phyloP scores from a whole-genome alignment of 202 grass and related monocot species.

The Saccharum hybrid region DNA sequence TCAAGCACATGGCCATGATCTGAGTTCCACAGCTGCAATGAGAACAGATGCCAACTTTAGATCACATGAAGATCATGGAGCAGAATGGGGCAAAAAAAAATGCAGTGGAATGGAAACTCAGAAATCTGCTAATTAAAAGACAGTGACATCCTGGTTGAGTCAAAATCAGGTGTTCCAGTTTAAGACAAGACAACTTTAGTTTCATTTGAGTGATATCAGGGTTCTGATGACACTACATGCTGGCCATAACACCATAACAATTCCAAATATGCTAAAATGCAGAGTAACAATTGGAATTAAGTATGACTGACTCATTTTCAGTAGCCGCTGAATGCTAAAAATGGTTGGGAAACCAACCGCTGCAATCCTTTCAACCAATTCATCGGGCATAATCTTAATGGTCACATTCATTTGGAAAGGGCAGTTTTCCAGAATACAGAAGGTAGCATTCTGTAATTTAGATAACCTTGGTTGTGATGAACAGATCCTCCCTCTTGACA shows the following conservation, averaged over 20 bases:
- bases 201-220: no score
- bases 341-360: not conserved
- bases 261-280: not conserved
- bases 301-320: not conserved
- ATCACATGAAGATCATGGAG: no score
- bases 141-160: no score
- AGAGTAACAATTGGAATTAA: not conserved
- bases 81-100: no score
- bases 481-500: conserved; percentile 86
- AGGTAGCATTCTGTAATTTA: not conserved
- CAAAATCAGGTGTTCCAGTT: no score
- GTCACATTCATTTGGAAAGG: not conserved
- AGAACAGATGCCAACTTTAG: no score
- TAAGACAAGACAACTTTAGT: no score
- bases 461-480: conserved; percentile 91
- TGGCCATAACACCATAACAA: not conserved
- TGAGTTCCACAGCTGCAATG: no score
- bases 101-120: no score
- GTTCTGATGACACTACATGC: no score
- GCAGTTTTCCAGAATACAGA: not conserved
- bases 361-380: not conserved
- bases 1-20: no score
- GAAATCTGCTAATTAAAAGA: no score
- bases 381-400: not conserved
- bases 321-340: not conserved